Evolutionary conservation across 352 stramenopile genomes (phyloP), one percentile per base, ranked within the genome.

Genomic region (Phytophthora podocarpi): DNA sequence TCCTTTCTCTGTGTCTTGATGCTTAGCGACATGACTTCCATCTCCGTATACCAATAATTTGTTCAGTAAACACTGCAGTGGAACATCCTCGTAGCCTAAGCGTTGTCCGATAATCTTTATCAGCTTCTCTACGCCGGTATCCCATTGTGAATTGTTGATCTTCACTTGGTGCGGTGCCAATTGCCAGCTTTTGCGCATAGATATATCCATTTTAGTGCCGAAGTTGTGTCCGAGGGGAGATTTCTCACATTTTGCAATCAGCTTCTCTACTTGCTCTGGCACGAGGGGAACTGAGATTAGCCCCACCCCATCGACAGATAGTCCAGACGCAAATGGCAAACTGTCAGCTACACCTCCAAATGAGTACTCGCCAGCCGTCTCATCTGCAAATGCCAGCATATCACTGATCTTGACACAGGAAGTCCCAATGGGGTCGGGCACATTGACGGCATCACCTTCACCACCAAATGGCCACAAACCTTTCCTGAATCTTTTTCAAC

Each of bases 1-100:
- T 32, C 86, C 54, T 31, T 86, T 85, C 64, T 89, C 76, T 4
- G 67, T 87, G 43, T 86, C 74, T 37, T 75, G 64, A 37, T 86
- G 72, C 8, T 67, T 69, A 1, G 60, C 32, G 45, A 80, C 85
- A 30, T 80, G 31, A 16, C 74, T 60, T 32, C 61, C 73, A 39
- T 67, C 12, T 35, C 68, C 76, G 9, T 85, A 85, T 16, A 87
- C 45, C n/a, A 86, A 36, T 24, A 86, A 20, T 46, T 86, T 85
- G 72, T 85, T 78, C 30, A 68, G 34, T 6, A 34, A 12, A 24
- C 70, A 66, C 1, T 40, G 10, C 6, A 67, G 23, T 7, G 41
- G 40, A 20, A 71, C 30, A 12, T 30, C 58, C 21, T 56, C 13
- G 42, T 60, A 66, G 0, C 48, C 47, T 5, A 67, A 41, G 0